These are phyloP conservation scores for Stygiomarasmius scandens DNA, from an alignment of 1,284 basidiomycete genomes.

Conservation along the genomic window DNA sequence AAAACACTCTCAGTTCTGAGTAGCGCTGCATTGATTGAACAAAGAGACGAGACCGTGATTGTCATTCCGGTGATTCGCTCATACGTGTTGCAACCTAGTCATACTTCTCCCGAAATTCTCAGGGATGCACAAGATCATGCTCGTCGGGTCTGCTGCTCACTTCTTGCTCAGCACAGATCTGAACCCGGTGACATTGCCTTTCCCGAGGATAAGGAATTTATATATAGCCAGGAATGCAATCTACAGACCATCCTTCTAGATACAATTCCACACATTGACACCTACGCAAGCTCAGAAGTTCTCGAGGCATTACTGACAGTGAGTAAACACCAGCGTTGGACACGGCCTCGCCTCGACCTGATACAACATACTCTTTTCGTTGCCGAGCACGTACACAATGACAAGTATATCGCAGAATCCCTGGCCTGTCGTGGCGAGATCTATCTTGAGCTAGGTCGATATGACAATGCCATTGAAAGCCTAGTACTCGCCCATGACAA, in stretches of 20 bases:
- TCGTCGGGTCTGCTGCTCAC: slow-evolving; percentile 13
- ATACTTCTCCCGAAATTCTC: not conserved
- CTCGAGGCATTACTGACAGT: not conserved
- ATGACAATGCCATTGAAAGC: not conserved
- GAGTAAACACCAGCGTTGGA: slow-evolving; percentile 1
- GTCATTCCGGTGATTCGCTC: slow-evolving; percentile 26
- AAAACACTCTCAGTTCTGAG: slow-evolving; percentile 17
- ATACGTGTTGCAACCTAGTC: slow-evolving; percentile 21
- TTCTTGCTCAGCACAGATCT: not conserved
- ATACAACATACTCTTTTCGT: not conserved
- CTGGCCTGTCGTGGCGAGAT: not conserved
- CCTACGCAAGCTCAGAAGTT: not conserved
- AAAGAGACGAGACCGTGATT: slow-evolving; percentile 15
- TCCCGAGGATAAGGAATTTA: not conserved
- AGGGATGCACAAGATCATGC: slow-evolving; percentile 11
- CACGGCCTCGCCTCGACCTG: not conserved
- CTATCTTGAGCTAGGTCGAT: not conserved
- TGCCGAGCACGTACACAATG: not conserved
- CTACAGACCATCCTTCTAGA: not conserved
- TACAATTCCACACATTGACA: not conserved
- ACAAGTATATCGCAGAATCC: not conserved
- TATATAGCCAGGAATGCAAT: not conserved
- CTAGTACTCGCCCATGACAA: not conserved
- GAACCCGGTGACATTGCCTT: not conserved
- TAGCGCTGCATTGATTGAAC: slow-evolving; percentile 19